Evolutionary conservation across 1,284 basidiomycete species (phyloP).

Genomic region (Thelephora terrestris): DNA sequence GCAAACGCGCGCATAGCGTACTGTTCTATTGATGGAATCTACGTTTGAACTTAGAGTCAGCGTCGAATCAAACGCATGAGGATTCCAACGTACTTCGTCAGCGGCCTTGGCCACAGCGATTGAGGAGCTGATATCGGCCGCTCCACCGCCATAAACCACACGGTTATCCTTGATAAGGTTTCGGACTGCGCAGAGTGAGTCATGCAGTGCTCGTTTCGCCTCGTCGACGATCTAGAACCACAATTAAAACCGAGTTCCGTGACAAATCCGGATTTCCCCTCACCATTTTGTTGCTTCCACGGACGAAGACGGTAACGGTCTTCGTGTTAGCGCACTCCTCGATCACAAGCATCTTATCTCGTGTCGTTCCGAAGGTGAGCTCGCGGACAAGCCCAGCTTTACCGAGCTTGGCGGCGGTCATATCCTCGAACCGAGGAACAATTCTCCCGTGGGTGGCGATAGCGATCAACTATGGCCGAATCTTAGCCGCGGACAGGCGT

Average conservation of each 20-base stretch:
- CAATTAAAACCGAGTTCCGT: background rate
- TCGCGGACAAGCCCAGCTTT: conserved; percentile 90
- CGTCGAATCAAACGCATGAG: background rate
- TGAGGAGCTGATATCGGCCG: conserved; percentile 93
- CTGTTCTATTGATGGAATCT: conserved; percentile 96
- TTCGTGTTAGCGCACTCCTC: conserved; percentile 97
- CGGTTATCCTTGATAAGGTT: conserved; percentile 94
- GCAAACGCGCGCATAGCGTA: conserved; percentile 99
- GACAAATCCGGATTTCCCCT: background rate
- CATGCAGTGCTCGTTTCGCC: conserved; percentile 94
- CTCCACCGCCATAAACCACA: conserved; percentile 96
- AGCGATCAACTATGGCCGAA: conserved; percentile 68
- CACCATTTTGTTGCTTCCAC: conserved; percentile 99
- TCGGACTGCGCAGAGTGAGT: conserved; percentile 95
- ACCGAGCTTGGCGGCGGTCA: conserved; percentile 86
- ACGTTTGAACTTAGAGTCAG: background rate
- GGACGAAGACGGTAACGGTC: conserved; percentile 95
- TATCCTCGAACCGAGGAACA: conserved; percentile 95
- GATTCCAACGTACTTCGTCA: conserved; percentile 58
- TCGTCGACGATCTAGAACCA: conserved; percentile 86
- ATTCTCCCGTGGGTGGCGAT: conserved; percentile 98
- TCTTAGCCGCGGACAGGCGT: background rate
- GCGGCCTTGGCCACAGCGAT: conserved; percentile 91
- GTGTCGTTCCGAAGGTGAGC: conserved; percentile 91
- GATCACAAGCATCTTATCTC: conserved; percentile 98